A percentile compares a stretch with the other conserved stretches of the same genome.
Conservation (phyloP, 139 green algal genomes). For the Micromonas commoda region DNA sequence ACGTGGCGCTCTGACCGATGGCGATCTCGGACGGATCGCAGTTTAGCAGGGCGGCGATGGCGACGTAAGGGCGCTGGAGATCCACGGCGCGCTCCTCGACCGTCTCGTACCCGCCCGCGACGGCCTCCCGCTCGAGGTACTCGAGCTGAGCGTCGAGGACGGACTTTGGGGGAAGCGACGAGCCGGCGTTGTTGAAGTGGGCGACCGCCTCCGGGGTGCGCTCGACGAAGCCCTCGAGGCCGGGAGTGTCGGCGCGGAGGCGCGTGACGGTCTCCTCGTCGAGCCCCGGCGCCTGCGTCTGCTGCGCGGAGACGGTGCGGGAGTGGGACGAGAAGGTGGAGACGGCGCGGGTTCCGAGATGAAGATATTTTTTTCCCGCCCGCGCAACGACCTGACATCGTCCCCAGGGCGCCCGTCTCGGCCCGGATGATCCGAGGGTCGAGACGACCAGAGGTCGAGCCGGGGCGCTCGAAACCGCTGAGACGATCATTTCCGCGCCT, state of each 20-base stretch:
- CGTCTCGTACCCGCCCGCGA: not conserved
- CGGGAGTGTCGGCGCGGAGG: not conserved
- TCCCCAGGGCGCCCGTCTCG: too few relatives aligned
- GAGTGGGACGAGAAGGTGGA: too few relatives aligned
- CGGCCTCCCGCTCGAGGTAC: not conserved
- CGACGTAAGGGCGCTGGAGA: not conserved
- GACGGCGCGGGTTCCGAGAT: too few relatives aligned
- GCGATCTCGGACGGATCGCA: not conserved
- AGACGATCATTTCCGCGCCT: too few relatives aligned
- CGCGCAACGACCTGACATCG: too few relatives aligned
- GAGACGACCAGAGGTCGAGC: too few relatives aligned
- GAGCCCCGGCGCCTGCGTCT: too few relatives aligned
- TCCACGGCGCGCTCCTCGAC: not conserved
- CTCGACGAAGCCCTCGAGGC: not conserved
- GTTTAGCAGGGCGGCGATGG: not conserved
- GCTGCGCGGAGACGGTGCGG: too few relatives aligned
- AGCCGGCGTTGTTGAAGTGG: constrained; percentile 14
- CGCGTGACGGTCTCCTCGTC: not conserved
- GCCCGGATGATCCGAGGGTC: too few relatives aligned
- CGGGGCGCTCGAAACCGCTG: too few relatives aligned
- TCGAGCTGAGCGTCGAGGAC: constrained; percentile 5
- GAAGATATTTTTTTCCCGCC: too few relatives aligned
- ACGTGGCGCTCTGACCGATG: not conserved
- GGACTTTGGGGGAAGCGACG: not conserved
- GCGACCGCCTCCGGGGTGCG: too few relatives aligned